These are phyloP conservation scores for Staphylotrichum tortipilum DNA, from an alignment of 495 filamentous ascomycete species.

Conservation along the genomic window DNA sequence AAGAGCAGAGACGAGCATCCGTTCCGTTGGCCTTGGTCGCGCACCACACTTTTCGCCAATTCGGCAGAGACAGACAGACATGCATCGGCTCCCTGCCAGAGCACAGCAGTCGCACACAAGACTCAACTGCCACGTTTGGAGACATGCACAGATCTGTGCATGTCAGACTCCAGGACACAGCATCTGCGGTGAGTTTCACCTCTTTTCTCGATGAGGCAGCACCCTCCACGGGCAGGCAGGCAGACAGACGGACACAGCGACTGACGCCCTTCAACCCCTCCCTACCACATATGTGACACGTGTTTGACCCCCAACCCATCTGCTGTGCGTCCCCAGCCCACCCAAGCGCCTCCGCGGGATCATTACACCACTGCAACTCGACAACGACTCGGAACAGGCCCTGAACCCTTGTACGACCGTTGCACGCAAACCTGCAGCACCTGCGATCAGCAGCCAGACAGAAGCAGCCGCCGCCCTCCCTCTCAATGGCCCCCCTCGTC, in stretches of 20 bases:
- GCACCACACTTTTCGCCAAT: too few relatives aligned
- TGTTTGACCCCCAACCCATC: not conserved
- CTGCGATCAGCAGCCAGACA: not conserved
- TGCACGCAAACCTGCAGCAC: constrained; percentile 6
- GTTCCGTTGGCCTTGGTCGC: not conserved
- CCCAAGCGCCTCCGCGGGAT: not conserved
- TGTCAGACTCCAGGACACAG: too few relatives aligned
- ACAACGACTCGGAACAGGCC: constrained; percentile 2
- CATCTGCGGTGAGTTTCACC: too few relatives aligned
- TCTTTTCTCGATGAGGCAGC: too few relatives aligned
- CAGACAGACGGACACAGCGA: too few relatives aligned
- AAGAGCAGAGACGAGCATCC: not conserved
- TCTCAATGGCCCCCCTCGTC: not conserved
- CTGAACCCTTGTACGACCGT: not conserved
- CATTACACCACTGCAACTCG: constrained; percentile 2
- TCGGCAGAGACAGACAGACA: too few relatives aligned
- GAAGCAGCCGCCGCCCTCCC: not conserved
- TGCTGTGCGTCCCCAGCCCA: not conserved
- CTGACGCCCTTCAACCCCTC: too few relatives aligned
- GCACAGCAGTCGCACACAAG: too few relatives aligned
- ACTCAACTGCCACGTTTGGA: too few relatives aligned
- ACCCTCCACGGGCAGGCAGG: too few relatives aligned
- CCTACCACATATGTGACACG: not conserved
- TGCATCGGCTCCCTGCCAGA: too few relatives aligned
- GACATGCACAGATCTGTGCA: too few relatives aligned